Evolutionary conservation across 257 asterid species (phyloP), one percentile per base, ranked within the genome.

Genomic region (Petrea volubilis): DNA sequence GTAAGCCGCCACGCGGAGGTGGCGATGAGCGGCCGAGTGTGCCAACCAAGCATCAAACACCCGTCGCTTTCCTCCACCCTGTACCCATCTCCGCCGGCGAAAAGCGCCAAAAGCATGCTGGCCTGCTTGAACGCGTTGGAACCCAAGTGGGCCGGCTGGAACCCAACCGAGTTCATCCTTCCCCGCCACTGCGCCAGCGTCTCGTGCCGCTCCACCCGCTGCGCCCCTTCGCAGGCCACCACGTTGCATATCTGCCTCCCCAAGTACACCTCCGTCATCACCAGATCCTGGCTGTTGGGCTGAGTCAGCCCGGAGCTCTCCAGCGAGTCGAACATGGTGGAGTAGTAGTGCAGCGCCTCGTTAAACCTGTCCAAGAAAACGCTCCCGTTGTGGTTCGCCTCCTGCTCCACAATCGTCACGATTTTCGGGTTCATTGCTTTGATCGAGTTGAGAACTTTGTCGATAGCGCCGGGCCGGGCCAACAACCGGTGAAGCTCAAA

Each of bases 121-220:
- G 98, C 98, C 74, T 90, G 97, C 79, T 90, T 88, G 82, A 82
- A 93, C 29, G 96, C 98, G 82, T 90, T 86, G 4, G 98, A 92
- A 0, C 98, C 97, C 55, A 90, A 55, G 29, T 82, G 95, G 58
- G 80, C 96, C 60, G 93, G 84, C 27, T 81, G 82, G 47, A 90
- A 93, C 67, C 97, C 97, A 41, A 85, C 73, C 53, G 87, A 64
- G 60, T 33, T 75, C 90, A 93, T 44, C 82, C 96, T 55, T 24
- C 46, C 62, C 7, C 97, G 82, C 98, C 98, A 93, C 87, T 81
- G 95, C 12, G 63, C 65, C 78, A 90, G 76, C 9, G 94, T 81
- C 77, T 93, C 98, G 79, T 93, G 97, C 0, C 98, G 77, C 81
- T 93, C 98, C 3, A 88, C 84, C 36, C 98, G 77, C 59, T 93